Base-by-base conservation (phyloP, 2,329 filamentous ascomycete species). In the Ascochyta rabiei region DNA sequence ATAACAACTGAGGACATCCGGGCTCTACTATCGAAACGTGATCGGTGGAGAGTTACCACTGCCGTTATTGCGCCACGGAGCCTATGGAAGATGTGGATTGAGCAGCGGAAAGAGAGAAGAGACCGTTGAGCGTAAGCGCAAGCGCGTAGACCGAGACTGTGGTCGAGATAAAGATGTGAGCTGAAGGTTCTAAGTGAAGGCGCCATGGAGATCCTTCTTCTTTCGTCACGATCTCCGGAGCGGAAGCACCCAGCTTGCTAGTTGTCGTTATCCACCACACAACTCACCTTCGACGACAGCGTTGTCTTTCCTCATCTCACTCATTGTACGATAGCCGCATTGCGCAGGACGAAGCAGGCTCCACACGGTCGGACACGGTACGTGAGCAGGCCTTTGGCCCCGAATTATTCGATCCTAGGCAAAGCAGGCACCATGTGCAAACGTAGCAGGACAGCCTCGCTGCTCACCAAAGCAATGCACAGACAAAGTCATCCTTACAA, bases 221-320 rank as follows among this genome's bases (percentile, higher is more conserved):
- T 57, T 60, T 53, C 7, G 57, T 60, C 41, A 28, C 48, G 43
- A 43, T 47, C 57, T 50, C 43, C 28, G 50, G 44, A 42, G 59
- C 45, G 40, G 37, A 46, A 30, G 46, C 44, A 57, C 61, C 62
- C 57, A 55, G 59, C 35, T 16, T 40, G 30, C 44, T 59, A 59
- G 61, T 52, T 50, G 38, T 26, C 35, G 31, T 40, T n/a, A 26
- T 26, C 35, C 47, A 53, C 48, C 31, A 41, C 39, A 21, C 26
- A 53, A 60, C 49, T 51, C 50, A 54, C 56, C 53, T 46, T 51
- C 39, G 10, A 62, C 56, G 33, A 53, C 53, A 61, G 23, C 30
- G 46, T 21, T 41, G 7, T 24, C 28, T 53, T 23, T n/a, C 6
- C 31, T 45, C 1, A 47, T 21, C 10, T 24, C 24, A 24, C 34